Conservation (phyloP, 2,329 filamentous ascomycete genomes). For the Colletotrichum sp. region DNA sequence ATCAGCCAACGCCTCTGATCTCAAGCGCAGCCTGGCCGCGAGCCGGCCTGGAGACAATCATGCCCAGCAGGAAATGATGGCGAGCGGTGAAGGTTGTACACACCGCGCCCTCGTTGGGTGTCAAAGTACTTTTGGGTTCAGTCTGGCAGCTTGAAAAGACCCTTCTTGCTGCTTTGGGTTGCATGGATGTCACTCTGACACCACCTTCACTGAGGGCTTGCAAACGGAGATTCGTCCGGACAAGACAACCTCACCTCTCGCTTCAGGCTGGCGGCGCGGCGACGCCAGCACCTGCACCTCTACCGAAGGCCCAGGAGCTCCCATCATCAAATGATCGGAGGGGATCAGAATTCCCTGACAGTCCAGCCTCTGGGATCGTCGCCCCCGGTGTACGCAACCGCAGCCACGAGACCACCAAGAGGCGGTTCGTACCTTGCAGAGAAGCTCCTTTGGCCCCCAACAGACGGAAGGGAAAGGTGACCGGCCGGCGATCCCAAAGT, state of each 20-base stretch:
- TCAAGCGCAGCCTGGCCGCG: not conserved
- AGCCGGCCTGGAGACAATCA: not conserved
- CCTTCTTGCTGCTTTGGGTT: not conserved
- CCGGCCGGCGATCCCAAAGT: not conserved
- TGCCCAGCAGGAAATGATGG: not conserved
- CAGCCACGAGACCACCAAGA: slow-evolving; percentile 14
- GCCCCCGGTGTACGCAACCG: slow-evolving; percentile 1
- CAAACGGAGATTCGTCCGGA: not conserved
- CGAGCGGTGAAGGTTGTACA: not conserved
- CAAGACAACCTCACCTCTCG: not conserved
- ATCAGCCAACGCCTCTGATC: not conserved
- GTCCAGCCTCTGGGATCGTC: slow-evolving; percentile 11
- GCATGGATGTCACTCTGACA: not conserved
- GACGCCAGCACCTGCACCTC: not conserved
- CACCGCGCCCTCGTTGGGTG: not conserved
- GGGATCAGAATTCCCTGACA: not conserved
- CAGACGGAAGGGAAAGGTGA: not conserved
- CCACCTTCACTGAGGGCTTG: not conserved
- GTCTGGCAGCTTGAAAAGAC: not conserved
- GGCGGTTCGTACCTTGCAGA: slow-evolving; percentile 17
- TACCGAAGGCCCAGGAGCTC: not conserved
- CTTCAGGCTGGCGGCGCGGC: not conserved
- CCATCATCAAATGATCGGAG: slow-evolving; percentile 19
- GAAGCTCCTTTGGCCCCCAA: not conserved
- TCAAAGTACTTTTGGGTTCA: not conserved